Percentiles rank a stretch among this genome's conserved stretches.
phyloP scores from a whole-genome alignment of 2,329 filamentous ascomycete genomes.

The Epichloe gansuensis region DNA sequence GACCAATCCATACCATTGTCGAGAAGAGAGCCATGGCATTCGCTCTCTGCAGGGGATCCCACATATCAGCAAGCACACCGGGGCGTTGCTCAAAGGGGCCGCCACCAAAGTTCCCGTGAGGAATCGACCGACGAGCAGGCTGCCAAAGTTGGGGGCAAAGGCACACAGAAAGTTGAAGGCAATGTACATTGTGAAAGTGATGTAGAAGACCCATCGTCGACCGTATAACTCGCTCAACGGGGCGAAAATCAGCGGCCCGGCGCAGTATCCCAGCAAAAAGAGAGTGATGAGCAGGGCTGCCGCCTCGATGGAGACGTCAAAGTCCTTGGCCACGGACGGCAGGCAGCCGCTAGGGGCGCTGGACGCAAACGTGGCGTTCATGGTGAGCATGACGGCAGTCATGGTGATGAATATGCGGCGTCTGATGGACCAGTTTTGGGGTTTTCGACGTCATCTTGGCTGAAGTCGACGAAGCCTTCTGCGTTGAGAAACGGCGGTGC shows the following conservation, averaged over 20 bases:
- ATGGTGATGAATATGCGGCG: conserved; percentile 31
- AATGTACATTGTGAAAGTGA: conserved; percentile 35
- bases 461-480: conserved; percentile 38
- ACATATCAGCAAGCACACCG: conserved; percentile 42
- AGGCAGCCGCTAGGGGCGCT: conserved; percentile 23
- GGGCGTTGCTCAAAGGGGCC: conserved; percentile 35
- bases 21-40: conserved; percentile 43
- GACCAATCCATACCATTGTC: conserved; percentile 41
- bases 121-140: conserved; percentile 41
- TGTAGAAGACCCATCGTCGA: conserved; percentile 39
- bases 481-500: conserved; percentile 32
- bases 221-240: conserved; percentile 47
- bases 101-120: conserved; percentile 42
- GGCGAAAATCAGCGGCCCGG: conserved; percentile 46
- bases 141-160: conserved; percentile 41
- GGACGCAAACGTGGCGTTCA: conserved; percentile 42
- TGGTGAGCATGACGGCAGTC: conserved; percentile 32
- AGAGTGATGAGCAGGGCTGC: conserved; percentile 39
- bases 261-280: conserved; percentile 44
- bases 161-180: conserved; percentile 41
- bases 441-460: conserved; percentile 37
- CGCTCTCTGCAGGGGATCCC: conserved; percentile 37
- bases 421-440: conserved; percentile 33
- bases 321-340: conserved; percentile 18
- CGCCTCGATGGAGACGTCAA: conserved; percentile 34